Base-by-base conservation (phyloP, 2,329 filamentous ascomycete genomes). In the Aspergillus fijiensis region DNA sequence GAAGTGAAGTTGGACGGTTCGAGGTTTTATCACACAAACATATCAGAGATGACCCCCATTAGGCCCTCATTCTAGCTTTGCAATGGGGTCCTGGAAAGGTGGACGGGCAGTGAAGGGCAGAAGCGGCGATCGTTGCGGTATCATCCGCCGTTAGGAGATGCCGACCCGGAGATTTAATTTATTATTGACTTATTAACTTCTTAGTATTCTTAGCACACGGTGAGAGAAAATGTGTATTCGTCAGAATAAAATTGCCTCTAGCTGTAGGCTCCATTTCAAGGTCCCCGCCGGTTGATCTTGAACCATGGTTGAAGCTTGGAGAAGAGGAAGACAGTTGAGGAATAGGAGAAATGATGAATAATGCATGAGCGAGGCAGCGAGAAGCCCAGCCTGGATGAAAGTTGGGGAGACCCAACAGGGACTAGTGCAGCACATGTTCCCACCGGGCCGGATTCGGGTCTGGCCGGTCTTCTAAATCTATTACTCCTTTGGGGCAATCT, bases 61-160 rank as follows among this genome's bases (percentile, higher is more conserved):
- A 48, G 51, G n/a, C 33, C 55, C 19, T 49, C 14, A 48, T 56
- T 14, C 49, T 59, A 45, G 52, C 29, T 47, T 47, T 45, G 52
- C 52, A 23, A 12, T 21, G 52, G 52, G 39, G 47, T 12, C 23
- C 25, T 23, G 42, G 25, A 19, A 35, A 14, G 31, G 33, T 48
- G 55, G 55, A 54, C 49, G 58, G 49, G 39, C 51, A 58, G 42
- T 47, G 50, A 49, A 45, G 56, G 39, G 16, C 39, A 60, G 60
- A 62, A 58, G 35, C 51, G 58, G 54, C 58, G 55, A 62, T 60
- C 60, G 27, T 49, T 60, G 58, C 60, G 58, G 60, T 47, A 54
- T 60, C 35, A 52, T 51, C 60, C 60, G 60, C 58, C 54, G 47
- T 53, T 57, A 49, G 42, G 53, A 23, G 42, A 47, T 35, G 45